Conservation (phyloP, 441 rosid genomes). For the Eutrema salsugineum region DNA sequence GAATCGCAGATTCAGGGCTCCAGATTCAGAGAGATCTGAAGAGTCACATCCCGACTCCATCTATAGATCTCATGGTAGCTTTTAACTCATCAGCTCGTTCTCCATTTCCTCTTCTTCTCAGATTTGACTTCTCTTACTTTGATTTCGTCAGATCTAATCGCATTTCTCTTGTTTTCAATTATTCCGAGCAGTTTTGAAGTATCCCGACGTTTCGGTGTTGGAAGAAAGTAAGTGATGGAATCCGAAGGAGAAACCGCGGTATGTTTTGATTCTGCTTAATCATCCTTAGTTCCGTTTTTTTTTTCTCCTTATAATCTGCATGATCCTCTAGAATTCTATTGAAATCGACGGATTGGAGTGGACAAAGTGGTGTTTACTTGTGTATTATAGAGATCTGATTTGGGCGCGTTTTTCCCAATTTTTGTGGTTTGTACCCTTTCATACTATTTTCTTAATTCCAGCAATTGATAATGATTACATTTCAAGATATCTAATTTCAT, state of each 20-base stretch:
- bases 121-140: slow-evolving; percentile 30
- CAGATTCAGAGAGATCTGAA: slow-evolving; percentile 9
- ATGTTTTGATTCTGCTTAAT: slow-evolving; percentile 20
- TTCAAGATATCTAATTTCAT: too few species aligned
- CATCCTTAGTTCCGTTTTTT: neutral
- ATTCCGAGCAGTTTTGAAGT: slow-evolving; percentile 23
- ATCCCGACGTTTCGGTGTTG: slow-evolving; percentile 19
- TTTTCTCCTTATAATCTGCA: neutral
- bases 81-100: too few species aligned
- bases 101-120: neutral
- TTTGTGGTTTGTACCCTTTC: too few species aligned
- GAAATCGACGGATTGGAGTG: neutral
- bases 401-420: too few species aligned
- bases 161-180: neutral
- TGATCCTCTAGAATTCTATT: neutral
- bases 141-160: slow-evolving; percentile 29
- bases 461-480: too few species aligned
- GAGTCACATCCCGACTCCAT: slow-evolving; percentile 22
- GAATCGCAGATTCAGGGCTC: slow-evolving; percentile 13
- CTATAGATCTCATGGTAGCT: slow-evolving; percentile 32
- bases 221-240: slow-evolving; percentile 47
- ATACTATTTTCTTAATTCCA: too few species aligned
- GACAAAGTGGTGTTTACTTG: neutral
- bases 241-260: slow-evolving; percentile 79
- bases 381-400: slow-evolving; percentile 8